Evolutionary conservation across 768 basidiomycete genomes (phyloP).

Genomic region (Tephrocybe sp.): DNA sequence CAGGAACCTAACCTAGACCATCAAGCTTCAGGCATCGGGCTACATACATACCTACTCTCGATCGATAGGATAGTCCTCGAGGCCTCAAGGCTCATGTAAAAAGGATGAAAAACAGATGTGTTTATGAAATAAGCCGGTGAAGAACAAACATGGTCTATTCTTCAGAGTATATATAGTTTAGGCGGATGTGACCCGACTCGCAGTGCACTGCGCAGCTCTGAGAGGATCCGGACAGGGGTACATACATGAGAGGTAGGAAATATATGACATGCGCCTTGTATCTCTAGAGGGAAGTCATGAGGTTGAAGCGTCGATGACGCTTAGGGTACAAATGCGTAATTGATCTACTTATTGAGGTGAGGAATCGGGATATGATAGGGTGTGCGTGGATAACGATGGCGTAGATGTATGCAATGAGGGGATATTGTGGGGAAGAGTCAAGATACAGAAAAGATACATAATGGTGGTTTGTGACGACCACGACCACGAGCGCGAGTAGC

Average conservation of each 20-base stretch:
- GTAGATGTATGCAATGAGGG: not conserved
- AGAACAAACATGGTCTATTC: not conserved
- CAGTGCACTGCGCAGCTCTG: not conserved
- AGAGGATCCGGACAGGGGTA: too few species aligned
- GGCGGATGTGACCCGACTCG: too few species aligned
- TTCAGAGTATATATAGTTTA: not conserved
- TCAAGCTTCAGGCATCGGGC: too few species aligned
- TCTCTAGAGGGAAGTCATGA: not conserved
- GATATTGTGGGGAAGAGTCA: not conserved
- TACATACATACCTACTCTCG: too few species aligned
- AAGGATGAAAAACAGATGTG: not conserved
- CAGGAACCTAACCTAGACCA: too few species aligned
- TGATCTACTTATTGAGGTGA: not conserved
- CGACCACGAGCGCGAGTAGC: not conserved
- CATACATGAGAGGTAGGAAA: not conserved
- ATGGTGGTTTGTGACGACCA: not conserved
- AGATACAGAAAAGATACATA: conserved; percentile 1
- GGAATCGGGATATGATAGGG: not conserved
- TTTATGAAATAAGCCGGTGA: not conserved
- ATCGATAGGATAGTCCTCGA: too few species aligned
- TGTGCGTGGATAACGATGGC: not conserved
- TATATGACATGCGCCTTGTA: not conserved
- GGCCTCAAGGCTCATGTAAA: not conserved
- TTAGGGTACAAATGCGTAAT: conserved; percentile 3
- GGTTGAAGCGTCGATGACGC: not conserved